Base-by-base conservation (phyloP, 1,284 basidiomycete genomes). In the Apiotrichum siamense region DNA sequence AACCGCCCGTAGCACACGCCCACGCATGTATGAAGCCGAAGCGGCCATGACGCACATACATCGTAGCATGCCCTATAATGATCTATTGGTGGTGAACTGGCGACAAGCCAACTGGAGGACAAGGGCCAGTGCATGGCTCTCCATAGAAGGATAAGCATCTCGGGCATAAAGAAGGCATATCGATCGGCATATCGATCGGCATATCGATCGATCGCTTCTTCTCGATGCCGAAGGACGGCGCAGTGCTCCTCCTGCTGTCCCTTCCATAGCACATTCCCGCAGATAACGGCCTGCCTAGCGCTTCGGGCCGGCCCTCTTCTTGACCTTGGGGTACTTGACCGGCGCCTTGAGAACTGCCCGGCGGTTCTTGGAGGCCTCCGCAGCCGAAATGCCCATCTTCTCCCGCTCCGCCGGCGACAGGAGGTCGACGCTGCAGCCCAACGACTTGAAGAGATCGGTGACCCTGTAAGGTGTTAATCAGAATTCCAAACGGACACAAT, bases 301-400 rank as follows among this genome's bases (percentile, higher is more conserved):
- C 63, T 71, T 73, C 21, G 65, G 65, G 12, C 70, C 70, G 1
- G 67, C 72, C 39, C 72, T 59, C 32, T 63, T 63, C 57, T 68
- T 70, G 29, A 63, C 64, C 65, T 85, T 86, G 1, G 89, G 89
- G 74, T 91, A 93, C 56, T 80, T 78, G 7, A 92, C 77, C 2
- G 90, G 90, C 2, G 83, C 80, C 47, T 76, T 81, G 46, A 94
- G 77, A 0, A 84, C 75, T 0, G 88, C 89, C 49, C 83, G 79
- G 63, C 85, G 87, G 35, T 75, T 77, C 36, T 79, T 77, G 26
- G 77, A 80, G 0, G 80, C 80, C 49, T 84, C 81, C 0, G 83
- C 79, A 13, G 86, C 66, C 2, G 61, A 52, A 31, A 75, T 54
- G 7, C 86, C 86, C 36, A 85, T 75, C 54, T 78, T 77, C 57